Evolutionary conservation across 2,329 filamentous ascomycete species (phyloP).

Genomic region (Cladophialophora chaetospira): DNA sequence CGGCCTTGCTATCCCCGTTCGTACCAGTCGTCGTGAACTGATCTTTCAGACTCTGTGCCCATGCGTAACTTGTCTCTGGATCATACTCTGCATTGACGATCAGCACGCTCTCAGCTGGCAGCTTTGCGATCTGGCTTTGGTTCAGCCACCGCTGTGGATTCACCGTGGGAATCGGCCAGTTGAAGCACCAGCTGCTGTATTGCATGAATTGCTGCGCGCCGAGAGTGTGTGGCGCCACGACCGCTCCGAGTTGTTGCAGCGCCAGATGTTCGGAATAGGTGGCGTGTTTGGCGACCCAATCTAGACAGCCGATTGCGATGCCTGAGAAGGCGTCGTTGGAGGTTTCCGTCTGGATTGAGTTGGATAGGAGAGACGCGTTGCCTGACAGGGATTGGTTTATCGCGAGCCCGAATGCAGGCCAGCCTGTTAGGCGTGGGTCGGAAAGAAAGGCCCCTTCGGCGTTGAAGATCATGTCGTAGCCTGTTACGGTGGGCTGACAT

Average conservation of each 20-base stretch:
- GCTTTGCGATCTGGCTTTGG: constrained; percentile 3
- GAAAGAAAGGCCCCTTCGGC: constrained; percentile 37
- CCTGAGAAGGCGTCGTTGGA: constrained; percentile 35
- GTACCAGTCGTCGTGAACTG: constrained; percentile 31
- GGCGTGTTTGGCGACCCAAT: constrained; percentile 39
- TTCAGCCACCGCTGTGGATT: constrained; percentile 41
- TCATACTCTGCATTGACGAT: constrained; percentile 45
- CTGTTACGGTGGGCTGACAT: constrained; percentile 40
- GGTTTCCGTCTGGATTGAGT: constrained; percentile 28
- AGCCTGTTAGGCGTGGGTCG: constrained; percentile 26
- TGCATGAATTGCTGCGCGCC: constrained; percentile 41
- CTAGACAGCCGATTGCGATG: constrained; percentile 43
- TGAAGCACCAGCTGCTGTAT: constrained; percentile 39
- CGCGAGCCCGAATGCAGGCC: constrained; percentile 30
- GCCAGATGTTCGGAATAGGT: constrained; percentile 33
- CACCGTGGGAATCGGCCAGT: constrained; percentile 42
- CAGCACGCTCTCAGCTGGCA: constrained; percentile 38
- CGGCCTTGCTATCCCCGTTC: constrained; percentile 31
- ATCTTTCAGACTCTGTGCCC: constrained; percentile 41
- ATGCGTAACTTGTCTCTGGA: constrained; percentile 44
- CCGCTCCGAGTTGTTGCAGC: constrained; percentile 36
- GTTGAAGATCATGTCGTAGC: constrained; percentile 41
- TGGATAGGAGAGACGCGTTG: constrained; percentile 42
- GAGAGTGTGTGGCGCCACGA: constrained; percentile 41
- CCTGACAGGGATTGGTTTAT: constrained; percentile 39